Conservation (phyloP, 805 yeast genomes). For the Starmerella bombicola region DNA sequence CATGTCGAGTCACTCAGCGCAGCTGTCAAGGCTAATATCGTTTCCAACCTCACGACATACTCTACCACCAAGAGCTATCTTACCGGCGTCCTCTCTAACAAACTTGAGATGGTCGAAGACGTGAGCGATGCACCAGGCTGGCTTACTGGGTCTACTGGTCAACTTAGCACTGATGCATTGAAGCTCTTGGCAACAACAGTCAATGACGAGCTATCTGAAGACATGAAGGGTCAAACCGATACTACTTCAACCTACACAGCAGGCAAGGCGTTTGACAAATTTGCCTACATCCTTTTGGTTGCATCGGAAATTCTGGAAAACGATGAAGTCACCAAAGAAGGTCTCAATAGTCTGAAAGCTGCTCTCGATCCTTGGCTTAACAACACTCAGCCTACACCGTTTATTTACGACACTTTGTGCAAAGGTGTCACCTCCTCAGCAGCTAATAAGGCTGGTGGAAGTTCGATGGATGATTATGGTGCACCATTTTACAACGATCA, state of each 20-base stretch:
- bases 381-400: slow-evolving; percentile 60
- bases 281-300: slow-evolving; percentile 71
- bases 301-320: slow-evolving; percentile 56
- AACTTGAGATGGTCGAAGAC: slow-evolving; percentile 28
- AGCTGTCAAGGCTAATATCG: slow-evolving; percentile 23
- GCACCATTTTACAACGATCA: slow-evolving; percentile 72
- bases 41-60: slow-evolving; percentile 30
- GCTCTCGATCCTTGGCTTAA: slow-evolving; percentile 58
- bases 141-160: slow-evolving; percentile 41
- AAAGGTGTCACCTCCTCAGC: slow-evolving; percentile 30
- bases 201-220: slow-evolving; percentile 40
- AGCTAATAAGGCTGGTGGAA: slow-evolving; percentile 41
- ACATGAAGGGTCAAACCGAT: slow-evolving; percentile 45
- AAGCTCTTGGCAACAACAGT: slow-evolving; percentile 38
- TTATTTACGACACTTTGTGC: slow-evolving; percentile 65
- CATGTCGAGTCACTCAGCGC: slow-evolving; percentile 38
- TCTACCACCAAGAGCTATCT: slow-evolving; percentile 39
- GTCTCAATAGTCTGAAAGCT: slow-evolving; percentile 47
- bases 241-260: slow-evolving; percentile 81
- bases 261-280: slow-evolving; percentile 81
- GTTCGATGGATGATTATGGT: slow-evolving; percentile 54
- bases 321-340: slow-evolving; percentile 35
- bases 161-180: slow-evolving; percentile 34
- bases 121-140: slow-evolving; percentile 38
- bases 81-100: slow-evolving; percentile 29